These are phyloP conservation scores for Leccinum imitatum DNA, from an alignment of 768 basidiomycete genomes.

Conservation along the genomic window DNA sequence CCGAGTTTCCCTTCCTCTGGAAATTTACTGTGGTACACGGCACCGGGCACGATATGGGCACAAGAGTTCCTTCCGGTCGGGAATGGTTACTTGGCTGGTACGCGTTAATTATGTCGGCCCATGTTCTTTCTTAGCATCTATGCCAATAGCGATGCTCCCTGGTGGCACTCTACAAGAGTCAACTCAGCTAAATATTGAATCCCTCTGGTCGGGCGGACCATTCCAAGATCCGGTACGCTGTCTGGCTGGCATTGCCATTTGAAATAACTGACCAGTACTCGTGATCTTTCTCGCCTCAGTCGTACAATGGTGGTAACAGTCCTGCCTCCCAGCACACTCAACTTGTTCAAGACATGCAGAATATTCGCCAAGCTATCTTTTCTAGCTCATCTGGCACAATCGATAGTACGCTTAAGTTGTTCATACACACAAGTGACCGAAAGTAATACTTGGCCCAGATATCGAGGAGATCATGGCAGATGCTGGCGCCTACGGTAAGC, in stretches of 20 bases:
- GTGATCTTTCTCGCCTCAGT: slow-evolving; percentile 23
- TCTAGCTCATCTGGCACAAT: slow-evolving; percentile 58
- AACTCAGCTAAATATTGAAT: slow-evolving; percentile 72
- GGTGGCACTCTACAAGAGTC: slow-evolving; percentile 61
- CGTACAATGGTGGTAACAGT: slow-evolving; percentile 73
- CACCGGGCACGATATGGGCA: slow-evolving; percentile 54
- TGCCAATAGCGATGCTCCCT: slow-evolving; percentile 54
- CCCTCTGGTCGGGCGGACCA: slow-evolving; percentile 74
- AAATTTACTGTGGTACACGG: slow-evolving; percentile 73
- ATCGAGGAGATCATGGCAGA: slow-evolving; percentile 52
- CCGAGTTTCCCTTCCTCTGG: slow-evolving; percentile 64
- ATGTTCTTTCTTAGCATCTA: not conserved
- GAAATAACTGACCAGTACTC: not conserved
- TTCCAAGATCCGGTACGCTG: slow-evolving; percentile 58
- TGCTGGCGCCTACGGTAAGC: slow-evolving; percentile 61
- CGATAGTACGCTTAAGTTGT: slow-evolving; percentile 37
- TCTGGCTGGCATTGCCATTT: not conserved
- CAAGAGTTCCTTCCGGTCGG: slow-evolving; percentile 67
- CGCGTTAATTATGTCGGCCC: slow-evolving; percentile 8
- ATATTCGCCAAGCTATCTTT: slow-evolving; percentile 58
- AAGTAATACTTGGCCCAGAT: slow-evolving; percentile 36
- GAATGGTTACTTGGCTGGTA: slow-evolving; percentile 71
- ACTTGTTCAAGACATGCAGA: slow-evolving; percentile 50
- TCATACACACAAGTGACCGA: slow-evolving; percentile 1
- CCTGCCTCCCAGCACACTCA: slow-evolving; percentile 41